Conservation (phyloP, 2,329 filamentous ascomycete species). For the Exophiala viscosa region DNA sequence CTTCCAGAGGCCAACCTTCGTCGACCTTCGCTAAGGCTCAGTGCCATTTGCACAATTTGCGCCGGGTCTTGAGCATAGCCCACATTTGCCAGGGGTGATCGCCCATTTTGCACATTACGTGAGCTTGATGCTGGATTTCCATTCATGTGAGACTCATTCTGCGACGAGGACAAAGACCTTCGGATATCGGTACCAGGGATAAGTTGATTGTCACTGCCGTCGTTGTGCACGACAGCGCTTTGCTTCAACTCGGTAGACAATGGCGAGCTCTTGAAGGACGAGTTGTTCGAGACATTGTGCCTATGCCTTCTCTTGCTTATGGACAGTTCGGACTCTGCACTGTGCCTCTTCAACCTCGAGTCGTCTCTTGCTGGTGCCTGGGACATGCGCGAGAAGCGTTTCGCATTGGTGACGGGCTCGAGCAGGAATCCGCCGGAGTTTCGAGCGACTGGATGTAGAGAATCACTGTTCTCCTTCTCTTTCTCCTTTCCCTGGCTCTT, state of each 20-base stretch:
- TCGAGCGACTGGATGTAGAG: constrained; percentile 5
- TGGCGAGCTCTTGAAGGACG: constrained; percentile 33
- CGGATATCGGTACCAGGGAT: constrained; percentile 10
- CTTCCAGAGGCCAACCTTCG: constrained; percentile 56
- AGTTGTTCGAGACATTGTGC: constrained; percentile 35
- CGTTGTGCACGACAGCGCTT: constrained; percentile 18
- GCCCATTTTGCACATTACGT: constrained; percentile 4
- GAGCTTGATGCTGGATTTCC: constrained; percentile 9
- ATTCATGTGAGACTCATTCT: constrained; percentile 5
- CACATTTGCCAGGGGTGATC: constrained; percentile 4
- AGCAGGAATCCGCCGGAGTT: constrained; percentile 45
- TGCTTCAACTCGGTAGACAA: constrained; percentile 29
- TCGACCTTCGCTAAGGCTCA: constrained; percentile 80
- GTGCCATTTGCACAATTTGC: constrained; percentile 88
- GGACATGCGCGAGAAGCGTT: constrained; percentile 30
- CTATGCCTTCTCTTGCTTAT: constrained; percentile 37
- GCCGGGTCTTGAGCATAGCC: constrained; percentile 70
- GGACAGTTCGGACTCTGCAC: constrained; percentile 34
- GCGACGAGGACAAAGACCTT: constrained; percentile 14
- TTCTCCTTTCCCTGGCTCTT: constrained; percentile 9
- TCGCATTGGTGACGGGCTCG: constrained; percentile 38
- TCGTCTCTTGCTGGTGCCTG: constrained; percentile 31
- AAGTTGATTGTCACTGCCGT: constrained; percentile 4
- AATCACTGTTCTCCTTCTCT: constrained; percentile 9
- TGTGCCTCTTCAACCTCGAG: constrained; percentile 40